Evolutionary conservation across 768 basidiomycete genomes (phyloP).

Genomic region (Suillus plorans): DNA sequence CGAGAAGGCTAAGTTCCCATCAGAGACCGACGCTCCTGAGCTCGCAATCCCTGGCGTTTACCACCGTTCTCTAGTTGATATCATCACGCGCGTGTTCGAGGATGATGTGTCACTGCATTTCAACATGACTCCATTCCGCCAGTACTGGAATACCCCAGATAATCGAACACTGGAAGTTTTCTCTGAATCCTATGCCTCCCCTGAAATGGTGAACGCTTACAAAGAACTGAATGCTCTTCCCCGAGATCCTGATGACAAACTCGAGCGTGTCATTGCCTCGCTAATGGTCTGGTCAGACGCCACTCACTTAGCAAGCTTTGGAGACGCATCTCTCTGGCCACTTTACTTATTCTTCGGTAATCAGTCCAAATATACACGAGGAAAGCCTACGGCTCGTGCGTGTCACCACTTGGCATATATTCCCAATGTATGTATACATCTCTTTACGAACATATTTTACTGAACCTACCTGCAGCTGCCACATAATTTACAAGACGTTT

Average conservation of each 20-base stretch:
- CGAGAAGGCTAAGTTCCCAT: slow-evolving; percentile 1
- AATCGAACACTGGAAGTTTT: not conserved
- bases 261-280: not conserved
- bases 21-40: slow-evolving; percentile 3
- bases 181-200: slow-evolving; percentile 8
- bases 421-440: not conserved
- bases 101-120: not conserved
- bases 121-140: slow-evolving; percentile 9
- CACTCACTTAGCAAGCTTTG: not conserved
- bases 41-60: not conserved
- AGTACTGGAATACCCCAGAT: slow-evolving; percentile 6
- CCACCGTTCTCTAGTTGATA: slow-evolving; percentile 1
- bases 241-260: not conserved
- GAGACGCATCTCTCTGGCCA: not conserved
- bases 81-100: slow-evolving; percentile 3
- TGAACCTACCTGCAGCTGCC: slow-evolving; percentile 4
- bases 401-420: not conserved
- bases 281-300: not conserved
- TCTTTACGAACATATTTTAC: not conserved
- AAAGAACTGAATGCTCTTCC: not conserved
- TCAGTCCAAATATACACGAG: not conserved
- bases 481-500: slow-evolving; percentile 3
- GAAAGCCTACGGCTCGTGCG: not conserved
- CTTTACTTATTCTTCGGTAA: not conserved
- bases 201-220: not conserved